Evolutionary conservation across 257 asterid species (phyloP).

Genomic region (Lavandula angustifolia): DNA sequence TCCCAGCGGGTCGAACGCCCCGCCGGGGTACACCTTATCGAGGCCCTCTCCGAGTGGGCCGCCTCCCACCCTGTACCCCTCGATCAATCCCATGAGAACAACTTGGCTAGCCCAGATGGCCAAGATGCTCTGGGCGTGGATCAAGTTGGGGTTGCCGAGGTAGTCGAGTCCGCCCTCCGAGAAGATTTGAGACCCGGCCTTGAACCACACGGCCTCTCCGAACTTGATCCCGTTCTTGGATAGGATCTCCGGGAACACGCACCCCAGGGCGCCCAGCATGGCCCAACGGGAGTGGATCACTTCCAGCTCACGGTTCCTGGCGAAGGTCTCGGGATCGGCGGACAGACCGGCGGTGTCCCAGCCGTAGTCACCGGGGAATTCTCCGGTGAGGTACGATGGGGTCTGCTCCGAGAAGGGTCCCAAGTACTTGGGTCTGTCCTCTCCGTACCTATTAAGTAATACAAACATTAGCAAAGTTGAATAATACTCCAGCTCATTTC

Average conservation of each 20-base stretch:
- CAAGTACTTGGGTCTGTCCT: slow-evolving; percentile 86
- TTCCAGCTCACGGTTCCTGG: slow-evolving; percentile 85
- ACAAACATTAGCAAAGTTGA: not conserved
- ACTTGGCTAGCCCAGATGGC: slow-evolving; percentile 89
- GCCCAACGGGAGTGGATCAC: slow-evolving; percentile 94
- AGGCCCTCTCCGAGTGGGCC: slow-evolving; percentile 93
- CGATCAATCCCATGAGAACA: slow-evolving; percentile 76
- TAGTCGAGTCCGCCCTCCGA: slow-evolving; percentile 90
- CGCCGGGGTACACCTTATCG: slow-evolving; percentile 86
- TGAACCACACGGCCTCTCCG: slow-evolving; percentile 93
- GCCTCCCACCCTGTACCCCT: slow-evolving; percentile 87
- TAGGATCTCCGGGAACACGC: slow-evolving; percentile 82
- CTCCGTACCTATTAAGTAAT: slow-evolving; percentile 62
- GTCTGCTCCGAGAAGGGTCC: slow-evolving; percentile 94
- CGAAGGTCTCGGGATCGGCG: slow-evolving; percentile 90
- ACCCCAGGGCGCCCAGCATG: slow-evolving; percentile 92
- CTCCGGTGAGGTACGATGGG: slow-evolving; percentile 88
- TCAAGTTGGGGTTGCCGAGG: slow-evolving; percentile 80
- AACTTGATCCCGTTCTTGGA: slow-evolving; percentile 72
- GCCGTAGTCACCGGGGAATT: slow-evolving; percentile 90
- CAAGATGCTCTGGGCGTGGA: slow-evolving; percentile 88
- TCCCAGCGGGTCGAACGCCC: slow-evolving; percentile 80
- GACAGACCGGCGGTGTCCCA: slow-evolving; percentile 99
- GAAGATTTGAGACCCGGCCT: slow-evolving; percentile 90
- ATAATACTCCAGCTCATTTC: too few species aligned